Conservation (phyloP, 179 eudicot species). For the Nepenthes alata region DNA sequence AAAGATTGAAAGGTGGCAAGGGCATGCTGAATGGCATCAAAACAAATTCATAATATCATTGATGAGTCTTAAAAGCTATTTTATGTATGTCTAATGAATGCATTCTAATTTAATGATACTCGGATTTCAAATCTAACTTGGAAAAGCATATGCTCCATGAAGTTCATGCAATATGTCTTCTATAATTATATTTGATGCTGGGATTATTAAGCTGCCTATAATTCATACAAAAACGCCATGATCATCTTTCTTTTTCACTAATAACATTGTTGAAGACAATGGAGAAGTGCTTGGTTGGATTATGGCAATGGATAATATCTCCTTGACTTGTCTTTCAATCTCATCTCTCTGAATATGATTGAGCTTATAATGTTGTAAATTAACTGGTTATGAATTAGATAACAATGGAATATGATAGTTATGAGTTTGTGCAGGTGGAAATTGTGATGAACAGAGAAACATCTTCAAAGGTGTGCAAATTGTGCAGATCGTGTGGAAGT, state of each 20-base stretch:
- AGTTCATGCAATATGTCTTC: background rate
- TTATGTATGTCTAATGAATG: background rate
- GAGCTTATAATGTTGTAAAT: too few relatives aligned
- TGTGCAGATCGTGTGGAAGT: too few relatives aligned
- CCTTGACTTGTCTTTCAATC: too few relatives aligned
- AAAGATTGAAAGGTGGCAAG: background rate
- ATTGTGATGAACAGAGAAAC: too few relatives aligned
- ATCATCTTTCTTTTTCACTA: background rate
- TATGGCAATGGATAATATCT: too few relatives aligned
- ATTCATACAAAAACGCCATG: background rate
- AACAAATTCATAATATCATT: background rate
- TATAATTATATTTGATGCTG: background rate
- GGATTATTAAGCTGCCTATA: background rate
- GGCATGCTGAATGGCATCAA: conserved; percentile 1
- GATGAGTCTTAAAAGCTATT: background rate
- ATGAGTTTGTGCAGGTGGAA: too few relatives aligned
- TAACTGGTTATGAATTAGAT: too few relatives aligned
- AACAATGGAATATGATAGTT: too few relatives aligned
- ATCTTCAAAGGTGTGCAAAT: too few relatives aligned
- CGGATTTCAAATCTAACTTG: background rate
- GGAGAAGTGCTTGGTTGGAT: background rate
- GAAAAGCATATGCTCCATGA: background rate
- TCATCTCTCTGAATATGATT: too few relatives aligned
- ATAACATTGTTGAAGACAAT: conserved; percentile 3
- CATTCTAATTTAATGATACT: background rate